Base-by-base conservation (phyloP, 2,329 filamentous ascomycete species). In the Orbilia oligospora region DNA sequence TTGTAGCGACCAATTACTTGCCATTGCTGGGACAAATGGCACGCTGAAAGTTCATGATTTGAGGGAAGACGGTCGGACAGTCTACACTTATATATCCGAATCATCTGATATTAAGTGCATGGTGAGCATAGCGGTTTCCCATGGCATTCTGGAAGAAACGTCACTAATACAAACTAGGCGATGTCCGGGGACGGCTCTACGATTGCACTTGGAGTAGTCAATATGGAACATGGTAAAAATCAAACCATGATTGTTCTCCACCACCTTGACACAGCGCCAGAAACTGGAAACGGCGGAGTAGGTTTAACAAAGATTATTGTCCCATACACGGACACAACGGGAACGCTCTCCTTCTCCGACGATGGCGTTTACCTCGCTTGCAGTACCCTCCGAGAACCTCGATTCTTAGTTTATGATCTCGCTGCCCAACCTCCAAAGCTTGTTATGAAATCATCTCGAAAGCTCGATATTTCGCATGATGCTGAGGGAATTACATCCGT, bases 401-500 rank as follows among this genome's bases (percentile, higher is more conserved):
- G 76, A 20, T 79, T 79, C 38, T 49, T 79, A 2, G 76, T 79
- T 16, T 79, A 79, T 20, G 76, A 79, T 41, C 71, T 79, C 24
- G 76, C 76, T 22, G 71, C 69, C 1, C 76, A 79, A 46, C 76
- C 76, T 24, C 76, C 76, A 24, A 79, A 71, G 53, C 65, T 79
- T 20, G 70, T 79, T 16, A 79, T 79, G 76, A 79, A 79, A 12
- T 79, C 76, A 8, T 79, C 76, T n/a, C 76, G 76, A 70, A 79
- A 79, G 18, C 76, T 79, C n/a, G 76, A 79, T 38, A 79, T 79
- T 36, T 70, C 76, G 5, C 76, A 79, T 53, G 76, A 79, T 16
- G 76, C 76, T 8, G 76, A 79, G 24, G 76, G 76, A 5, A 79
- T 79, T 33, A 79, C 76, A 5, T 79, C 70, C 10, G 76, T 79